Evolutionary conservation across 2,329 filamentous ascomycete genomes (phyloP), one percentile per base, ranked within the genome.

Genomic region (Parasarocladium wereldwijsianum): DNA sequence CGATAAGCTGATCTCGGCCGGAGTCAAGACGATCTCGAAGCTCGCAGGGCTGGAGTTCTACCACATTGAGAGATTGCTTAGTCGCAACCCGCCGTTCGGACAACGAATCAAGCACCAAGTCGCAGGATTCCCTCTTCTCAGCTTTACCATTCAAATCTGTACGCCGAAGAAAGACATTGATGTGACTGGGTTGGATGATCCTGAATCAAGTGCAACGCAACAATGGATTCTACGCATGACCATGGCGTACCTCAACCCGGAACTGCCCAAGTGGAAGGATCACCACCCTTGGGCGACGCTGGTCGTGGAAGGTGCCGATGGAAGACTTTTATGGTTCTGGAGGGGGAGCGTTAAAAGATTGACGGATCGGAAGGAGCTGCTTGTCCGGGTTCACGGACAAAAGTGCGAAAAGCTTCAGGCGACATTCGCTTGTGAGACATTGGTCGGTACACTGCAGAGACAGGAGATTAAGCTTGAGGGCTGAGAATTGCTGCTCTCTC

Each of bases 41-140:
- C 58, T 98, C 9, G 70, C 76, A 11, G 54, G 50, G 6, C 63
- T 72, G 10, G 76, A 87, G 20, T 61, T 76, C 16, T 67, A 74
- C 31, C 66, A 72, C 16, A 82, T 98, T 30, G 87, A 96, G 43
- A 66, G 73, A 27, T 55, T 84, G 15, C 50, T 93, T 26, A 77
- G 74, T 38, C 76, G 78, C 32, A 84, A 93, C 39, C 82, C 85
- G 0, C 84, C 87, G 0, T 93, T 80, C 45, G 90, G 87, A 0
- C 64, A 69, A 25, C 76, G 76, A 24, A 46, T 92, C 24, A 55
- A 80, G 10, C 68, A 72, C 9, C 59, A 62, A 13, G 52, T 90
- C 8, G 66, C 65, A 2, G 61, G 64, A 0, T 96, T 94, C 42
- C 90, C 90, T 9, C 48, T 50, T 4, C 43, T 76, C 12, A 54